Conservation (phyloP, 176 grass and related monocot species). For the maize (Zea mays) region Zm-B73-REFERENCE-NAM-5.0 NC_050103.1:173200001-173200500, state of each 20-base stretch:
- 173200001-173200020: conserved; percentile 32
- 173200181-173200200: conserved; percentile 63
- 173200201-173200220: conserved; percentile 69
- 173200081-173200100: conserved; percentile 77
- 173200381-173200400: conserved; percentile 63
- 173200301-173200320: neutral
- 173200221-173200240: conserved; percentile 67
- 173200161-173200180: conserved; percentile 51
- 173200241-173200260: conserved; percentile 61
- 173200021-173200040: neutral
- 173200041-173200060: neutral
- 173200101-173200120: conserved; percentile 72
- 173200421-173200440: conserved; percentile 73
- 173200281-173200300: neutral
- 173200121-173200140: conserved; percentile 62
- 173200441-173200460: conserved; percentile 54
- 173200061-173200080: neutral
- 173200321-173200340: neutral
- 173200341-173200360: conserved; percentile 37
- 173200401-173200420: conserved; percentile 75
- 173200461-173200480: conserved; percentile 80
- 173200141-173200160: conserved; percentile 56
- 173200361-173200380: conserved; percentile 82
- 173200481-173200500: conserved; percentile 80
- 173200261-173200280: conserved; percentile 41